Base-by-base conservation (phyloP, 2,329 filamentous ascomycete genomes). In the Pseudogymnoascus sp. region DNA sequence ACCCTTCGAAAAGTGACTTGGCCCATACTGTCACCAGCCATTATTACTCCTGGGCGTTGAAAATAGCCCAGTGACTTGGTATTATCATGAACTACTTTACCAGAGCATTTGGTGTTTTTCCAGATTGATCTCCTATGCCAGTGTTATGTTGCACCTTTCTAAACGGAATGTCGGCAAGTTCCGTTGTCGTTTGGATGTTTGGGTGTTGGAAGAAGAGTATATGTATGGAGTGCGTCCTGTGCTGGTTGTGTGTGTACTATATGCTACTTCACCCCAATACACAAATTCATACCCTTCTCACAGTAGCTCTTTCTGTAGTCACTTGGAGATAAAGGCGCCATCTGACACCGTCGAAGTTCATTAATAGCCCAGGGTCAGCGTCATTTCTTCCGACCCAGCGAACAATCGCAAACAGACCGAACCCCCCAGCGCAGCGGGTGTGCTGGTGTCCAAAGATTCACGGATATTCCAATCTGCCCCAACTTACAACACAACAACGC, bases 101-200 rank as follows among this genome's bases (percentile, higher is more conserved):
- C 28, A 33, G 15, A 11, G 50, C 13, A 57, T 21, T 33, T 57
- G n/a, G 17, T 1, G 13, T 33, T 57, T 35, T 57, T 17, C 50
- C 17, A 21, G 28, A 57, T 33, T 33, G n/a, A 10, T 33, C 21
- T 35, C 28, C 6, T 57, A 7, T 35, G n/a, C 13, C 21, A 5
- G 10, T 33, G 50, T 1, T 78, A 93, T 92, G 93, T 92, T 1
- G 97, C 79, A 8, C 89, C 87, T 74, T 97, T 93, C 66, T 88
- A 86, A 13, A 89, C 83, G 87, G 86, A 68, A 85, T 82, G 66
- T 70, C 57, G 61, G 85, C 69, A 57, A 57, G 50, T 57, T 57
- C 50, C 50, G 50, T 35, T 33, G 15, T n/a, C 36, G 26, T 53
- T 63, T 42, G 53, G n/a, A 19, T 42, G 28, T 53, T 63, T 42